A percentile compares a stretch with the other conserved stretches of the same genome.
These are phyloP conservation scores for Wickerhamomyces alni DNA, from an alignment of 805 yeast genomes.

Conservation along the genomic window DNA sequence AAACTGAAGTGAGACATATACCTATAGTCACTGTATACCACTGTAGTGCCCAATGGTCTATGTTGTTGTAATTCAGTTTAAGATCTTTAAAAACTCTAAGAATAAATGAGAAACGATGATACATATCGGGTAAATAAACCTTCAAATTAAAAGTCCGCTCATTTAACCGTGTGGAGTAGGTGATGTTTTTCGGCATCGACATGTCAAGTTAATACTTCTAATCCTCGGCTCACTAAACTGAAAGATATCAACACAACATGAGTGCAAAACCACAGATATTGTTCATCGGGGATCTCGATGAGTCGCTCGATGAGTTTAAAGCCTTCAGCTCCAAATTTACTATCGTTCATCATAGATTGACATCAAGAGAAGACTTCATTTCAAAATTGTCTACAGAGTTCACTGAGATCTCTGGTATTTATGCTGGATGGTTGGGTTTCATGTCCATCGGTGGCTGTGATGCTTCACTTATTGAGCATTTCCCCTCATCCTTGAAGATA, in stretches of 20 bases:
- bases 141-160: no score
- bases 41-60: no score
- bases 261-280: constrained; percentile 16
- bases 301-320: constrained; percentile 29
- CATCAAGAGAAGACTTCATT: constrained; percentile 34
- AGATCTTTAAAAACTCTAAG: no score
- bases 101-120: no score
- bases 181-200: no score
- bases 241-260: not conserved
- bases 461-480: constrained; percentile 33
- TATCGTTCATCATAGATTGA: constrained; percentile 27
- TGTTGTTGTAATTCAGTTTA: no score
- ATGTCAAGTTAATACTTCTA: no score
- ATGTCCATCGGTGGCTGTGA: constrained; percentile 44
- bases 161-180: no score
- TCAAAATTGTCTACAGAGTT: constrained; percentile 30
- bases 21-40: no score
- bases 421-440: constrained; percentile 57
- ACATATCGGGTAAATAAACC: no score
- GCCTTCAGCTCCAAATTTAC: constrained; percentile 31
- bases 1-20: no score
- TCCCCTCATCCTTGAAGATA: constrained; percentile 41
- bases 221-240: not conserved
- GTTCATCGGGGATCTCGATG: constrained; percentile 40
- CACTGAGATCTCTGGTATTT: constrained; percentile 41